These are phyloP conservation scores for Sclerotinia borealis DNA, from an alignment of 2,329 filamentous ascomycete genomes.

Conservation along the genomic window DNA sequence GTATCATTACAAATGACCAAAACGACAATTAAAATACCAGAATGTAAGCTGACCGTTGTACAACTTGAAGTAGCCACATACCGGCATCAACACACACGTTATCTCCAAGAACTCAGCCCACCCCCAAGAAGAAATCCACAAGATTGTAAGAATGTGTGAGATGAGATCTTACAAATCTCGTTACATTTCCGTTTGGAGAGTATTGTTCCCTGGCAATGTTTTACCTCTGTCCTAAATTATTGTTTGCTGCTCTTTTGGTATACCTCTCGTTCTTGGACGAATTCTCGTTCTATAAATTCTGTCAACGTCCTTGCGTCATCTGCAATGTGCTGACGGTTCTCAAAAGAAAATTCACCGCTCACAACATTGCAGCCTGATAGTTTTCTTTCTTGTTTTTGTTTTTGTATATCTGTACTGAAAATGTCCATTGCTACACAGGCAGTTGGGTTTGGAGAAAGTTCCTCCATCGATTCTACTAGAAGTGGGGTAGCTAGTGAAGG, in stretches of 20 bases:
- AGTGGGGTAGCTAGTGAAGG: background rate
- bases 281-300: background rate
- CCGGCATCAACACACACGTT: background rate
- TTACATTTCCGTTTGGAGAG: background rate
- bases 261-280: background rate
- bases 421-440: background rate
- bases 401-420: too few species aligned
- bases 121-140: background rate
- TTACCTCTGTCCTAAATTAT: background rate
- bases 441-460: background rate
- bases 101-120: background rate
- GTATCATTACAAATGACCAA: slow-evolving; percentile 4
- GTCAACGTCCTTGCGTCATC: background rate
- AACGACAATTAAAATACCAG: slow-evolving; percentile 4
- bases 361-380: background rate
- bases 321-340: slow-evolving; percentile 4
- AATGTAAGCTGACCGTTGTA: slow-evolving; percentile 8
- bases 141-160: background rate
- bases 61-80: background rate
- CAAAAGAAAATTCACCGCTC: background rate
- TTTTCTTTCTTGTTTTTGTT: background rate
- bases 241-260: background rate
- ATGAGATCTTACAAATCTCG: background rate
- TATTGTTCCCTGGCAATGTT: background rate
- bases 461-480: background rate